Conservation (phyloP, 2,329 filamentous ascomycete genomes). For the Cordyceps tenuipes region DNA sequence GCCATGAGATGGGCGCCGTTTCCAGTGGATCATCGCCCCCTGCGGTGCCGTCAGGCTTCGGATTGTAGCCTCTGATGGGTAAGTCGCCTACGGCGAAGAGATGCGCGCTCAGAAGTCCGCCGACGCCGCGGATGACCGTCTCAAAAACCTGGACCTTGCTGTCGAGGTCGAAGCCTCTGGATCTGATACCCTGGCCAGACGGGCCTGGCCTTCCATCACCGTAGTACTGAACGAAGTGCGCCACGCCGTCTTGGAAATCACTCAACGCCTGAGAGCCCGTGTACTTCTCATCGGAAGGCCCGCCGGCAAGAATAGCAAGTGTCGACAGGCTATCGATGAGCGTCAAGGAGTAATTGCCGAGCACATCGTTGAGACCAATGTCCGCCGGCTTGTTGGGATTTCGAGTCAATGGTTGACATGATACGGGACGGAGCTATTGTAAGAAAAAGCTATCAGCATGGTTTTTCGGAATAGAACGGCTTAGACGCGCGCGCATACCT, state of each 20-base stretch:
- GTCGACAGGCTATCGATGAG: conserved; percentile 93
- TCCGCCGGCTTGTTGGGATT: conserved; percentile 72
- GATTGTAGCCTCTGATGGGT: conserved; percentile 71
- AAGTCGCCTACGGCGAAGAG: conserved; percentile 86
- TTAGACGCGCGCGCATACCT: conserved; percentile 38
- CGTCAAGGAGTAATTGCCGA: conserved; percentile 95
- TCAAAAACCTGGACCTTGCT: conserved; percentile 99
- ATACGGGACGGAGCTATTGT: conserved; percentile 67
- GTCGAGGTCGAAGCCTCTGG: conserved; percentile 83
- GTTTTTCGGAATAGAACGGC: background rate
- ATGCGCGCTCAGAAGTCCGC: conserved; percentile 85
- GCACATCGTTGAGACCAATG: conserved; percentile 84
- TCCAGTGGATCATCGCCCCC: conserved; percentile 35
- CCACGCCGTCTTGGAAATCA: conserved; percentile 75
- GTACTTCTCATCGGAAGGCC: conserved; percentile 37
- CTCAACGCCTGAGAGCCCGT: conserved; percentile 43
- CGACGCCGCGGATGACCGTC: conserved; percentile 88
- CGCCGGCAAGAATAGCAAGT: conserved; percentile 81
- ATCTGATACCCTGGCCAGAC: conserved; percentile 61
- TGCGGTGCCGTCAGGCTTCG: conserved; percentile 27
- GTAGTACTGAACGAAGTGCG: conserved; percentile 69
- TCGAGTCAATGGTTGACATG: conserved; percentile 75
- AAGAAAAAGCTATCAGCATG: conserved; percentile 10
- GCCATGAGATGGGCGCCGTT: conserved; percentile 56
- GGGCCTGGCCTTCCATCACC: conserved; percentile 70